Base-by-base conservation (phyloP, 148 eudicot genomes). In the Amaranthus cruentus region DNA sequence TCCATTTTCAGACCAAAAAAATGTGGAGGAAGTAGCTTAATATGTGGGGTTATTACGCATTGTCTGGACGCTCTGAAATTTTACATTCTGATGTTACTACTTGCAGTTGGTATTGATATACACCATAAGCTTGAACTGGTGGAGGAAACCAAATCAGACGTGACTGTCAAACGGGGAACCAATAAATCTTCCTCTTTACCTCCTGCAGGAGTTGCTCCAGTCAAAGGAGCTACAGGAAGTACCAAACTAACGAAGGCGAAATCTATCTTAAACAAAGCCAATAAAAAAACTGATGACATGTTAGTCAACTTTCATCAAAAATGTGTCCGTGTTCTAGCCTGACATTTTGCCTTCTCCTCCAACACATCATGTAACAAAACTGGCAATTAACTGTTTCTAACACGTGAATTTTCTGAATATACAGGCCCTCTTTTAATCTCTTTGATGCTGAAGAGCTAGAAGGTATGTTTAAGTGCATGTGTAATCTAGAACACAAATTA, bases 351-450 rank as follows among this genome's bases (percentile, higher is more conserved):
- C 38, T 62, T 15, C 47, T 43, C 9, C 51, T 9, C 15, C 9
- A 55, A 49, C 18, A 47, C 42, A 46, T 7, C 2, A 18, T 4
- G 51, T 12, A 47, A 18, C 38, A 51, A 70, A 46, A 53, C 21
- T 47, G 10, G 53, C 46, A 4, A 4, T 70, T 42, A 4, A 46
- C 44, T 57, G 62, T n/a, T 52, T 50, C 46, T 51, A 43, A 73
- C 47, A 13, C 65, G 15, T 13, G n/a, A 55, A 46, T 65, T 21
- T 52, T 8, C 38, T 13, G 76, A 67, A 61, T 47, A 73, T 52
- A 44, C 89, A 96, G 99, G 88, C 99, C 97, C 63, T 86, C 82
- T 82, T 96, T 92, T 79, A 85, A 90, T 12, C 97, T 96, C 66
- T 62, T 90, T 57, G 96, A 87, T 66, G 38, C 38, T 28, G 97